These are phyloP conservation scores for Schizopora paradoxa DNA, from an alignment of 1,284 basidiomycete species.

Conservation along the genomic window DNA sequence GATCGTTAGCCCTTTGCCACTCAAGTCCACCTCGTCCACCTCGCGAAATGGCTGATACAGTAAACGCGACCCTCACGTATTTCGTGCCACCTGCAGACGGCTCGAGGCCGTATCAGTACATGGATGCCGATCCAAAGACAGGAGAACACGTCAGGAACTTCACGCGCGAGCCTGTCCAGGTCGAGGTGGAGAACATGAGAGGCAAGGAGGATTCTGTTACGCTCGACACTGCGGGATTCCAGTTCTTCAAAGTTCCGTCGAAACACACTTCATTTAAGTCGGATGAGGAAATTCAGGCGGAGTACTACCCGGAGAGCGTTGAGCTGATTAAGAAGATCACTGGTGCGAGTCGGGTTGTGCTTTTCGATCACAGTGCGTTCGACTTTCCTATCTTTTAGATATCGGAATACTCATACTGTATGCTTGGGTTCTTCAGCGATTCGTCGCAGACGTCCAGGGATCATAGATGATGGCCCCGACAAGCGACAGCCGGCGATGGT, in stretches of 20 bases:
- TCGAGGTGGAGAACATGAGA: slow-evolving; percentile 49
- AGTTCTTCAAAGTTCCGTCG: slow-evolving; percentile 37
- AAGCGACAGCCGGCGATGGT: slow-evolving; percentile 40
- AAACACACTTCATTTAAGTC: slow-evolving; percentile 40
- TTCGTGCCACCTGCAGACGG: slow-evolving; percentile 18
- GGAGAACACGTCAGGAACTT: slow-evolving; percentile 15
- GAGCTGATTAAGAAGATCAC: slow-evolving; percentile 55
- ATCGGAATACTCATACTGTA: background rate
- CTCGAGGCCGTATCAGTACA: slow-evolving; percentile 15
- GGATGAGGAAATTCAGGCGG: slow-evolving; percentile 42
- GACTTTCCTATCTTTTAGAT: background rate
- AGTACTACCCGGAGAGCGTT: slow-evolving; percentile 57
- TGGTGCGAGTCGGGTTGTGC: slow-evolving; percentile 50
- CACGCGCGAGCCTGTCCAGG: slow-evolving; percentile 21
- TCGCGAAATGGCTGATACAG: slow-evolving; percentile 6
- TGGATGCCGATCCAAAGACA: slow-evolving; percentile 9
- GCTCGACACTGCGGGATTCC: slow-evolving; percentile 54
- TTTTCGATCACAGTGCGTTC: slow-evolving; percentile 62
- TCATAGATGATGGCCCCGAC: slow-evolving; percentile 30
- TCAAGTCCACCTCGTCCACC: background rate
- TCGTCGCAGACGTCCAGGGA: slow-evolving; percentile 34
- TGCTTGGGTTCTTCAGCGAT: slow-evolving; percentile 28
- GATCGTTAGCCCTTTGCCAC: too few species aligned
- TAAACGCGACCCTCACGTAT: slow-evolving; percentile 15
- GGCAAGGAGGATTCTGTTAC: slow-evolving; percentile 43